Evolutionary conservation across 768 basidiomycete species (phyloP).

Genomic region (Amanita pallidorosea): DNA sequence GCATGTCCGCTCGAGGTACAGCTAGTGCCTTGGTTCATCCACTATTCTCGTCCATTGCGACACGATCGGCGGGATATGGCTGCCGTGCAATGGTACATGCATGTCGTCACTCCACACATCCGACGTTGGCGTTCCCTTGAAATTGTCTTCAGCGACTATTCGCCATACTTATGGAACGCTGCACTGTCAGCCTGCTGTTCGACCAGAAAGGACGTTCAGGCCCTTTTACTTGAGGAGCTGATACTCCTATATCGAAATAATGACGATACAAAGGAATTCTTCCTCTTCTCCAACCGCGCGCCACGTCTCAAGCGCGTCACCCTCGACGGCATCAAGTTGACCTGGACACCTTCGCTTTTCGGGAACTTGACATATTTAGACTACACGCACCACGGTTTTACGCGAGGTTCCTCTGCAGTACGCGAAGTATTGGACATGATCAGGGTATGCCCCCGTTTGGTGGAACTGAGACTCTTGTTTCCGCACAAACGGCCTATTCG

Average conservation of each 20-base stretch:
- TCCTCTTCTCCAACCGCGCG: constrained; percentile 50
- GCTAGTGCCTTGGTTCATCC: constrained; percentile 25
- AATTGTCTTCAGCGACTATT: constrained; percentile 41
- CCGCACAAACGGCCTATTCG: constrained; percentile 22
- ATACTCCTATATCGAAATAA: constrained; percentile 50
- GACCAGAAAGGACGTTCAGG: constrained; percentile 21
- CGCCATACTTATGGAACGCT: constrained; percentile 61
- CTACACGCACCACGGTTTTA: constrained; percentile 67
- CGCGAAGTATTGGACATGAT: constrained; percentile 51
- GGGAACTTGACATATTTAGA: constrained; percentile 52
- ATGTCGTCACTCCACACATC: constrained; percentile 40
- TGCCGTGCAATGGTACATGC: constrained; percentile 51
- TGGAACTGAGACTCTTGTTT: constrained; percentile 47
- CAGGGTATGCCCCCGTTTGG: constrained; percentile 37
- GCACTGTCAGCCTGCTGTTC: constrained; percentile 46
- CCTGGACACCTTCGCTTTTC: constrained; percentile 55
- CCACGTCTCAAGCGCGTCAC: constrained; percentile 45
- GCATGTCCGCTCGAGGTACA: constrained; percentile 53
- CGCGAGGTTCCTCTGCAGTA: constrained; percentile 41
- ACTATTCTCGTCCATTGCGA: constrained; percentile 15
- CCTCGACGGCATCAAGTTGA: constrained; percentile 53
- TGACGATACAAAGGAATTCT: constrained; percentile 59
- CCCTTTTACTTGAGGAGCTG: constrained; percentile 39
- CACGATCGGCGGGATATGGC: constrained; percentile 29
- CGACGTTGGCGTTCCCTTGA: constrained; percentile 53